Evolutionary conservation across 345 rosid species (phyloP).

Genomic region (Salix arbutifolia): DNA sequence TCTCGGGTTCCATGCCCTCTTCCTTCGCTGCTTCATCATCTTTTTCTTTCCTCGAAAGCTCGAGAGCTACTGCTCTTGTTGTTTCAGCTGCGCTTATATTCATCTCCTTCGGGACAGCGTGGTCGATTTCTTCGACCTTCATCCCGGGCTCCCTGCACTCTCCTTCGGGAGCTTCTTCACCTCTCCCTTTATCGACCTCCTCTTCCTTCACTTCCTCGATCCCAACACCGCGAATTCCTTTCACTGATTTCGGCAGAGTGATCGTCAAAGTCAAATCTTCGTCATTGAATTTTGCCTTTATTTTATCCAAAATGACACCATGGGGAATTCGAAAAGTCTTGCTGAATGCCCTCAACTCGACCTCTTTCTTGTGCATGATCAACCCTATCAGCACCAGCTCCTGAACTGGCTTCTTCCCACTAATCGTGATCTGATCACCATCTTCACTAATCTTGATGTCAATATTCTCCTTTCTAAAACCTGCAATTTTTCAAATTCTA

Average conservation of each 20-base stretch:
- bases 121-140: conserved; percentile 16
- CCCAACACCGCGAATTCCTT: conserved; percentile 45
- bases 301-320: conserved; percentile 48
- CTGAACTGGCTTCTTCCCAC: conserved; percentile 61
- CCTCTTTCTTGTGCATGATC: conserved; percentile 56
- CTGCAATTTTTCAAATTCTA: conserved; percentile 29
- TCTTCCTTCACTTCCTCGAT: conserved; percentile 54
- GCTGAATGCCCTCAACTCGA: conserved; percentile 47
- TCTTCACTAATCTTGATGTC: conserved; percentile 61
- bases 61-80: neutral
- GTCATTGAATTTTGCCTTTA: conserved; percentile 61
- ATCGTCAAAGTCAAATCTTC: conserved; percentile 50
- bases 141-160: neutral
- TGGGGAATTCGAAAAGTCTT: conserved; percentile 62
- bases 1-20: conserved; percentile 2
- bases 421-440: conserved; percentile 49
- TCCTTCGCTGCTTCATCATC: neutral
- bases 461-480: conserved; percentile 55
- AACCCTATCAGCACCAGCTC: conserved; percentile 62
- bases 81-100: conserved; percentile 10
- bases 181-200: neutral
- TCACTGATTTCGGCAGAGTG: conserved; percentile 57
- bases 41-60: neutral
- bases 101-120: conserved; percentile 13
- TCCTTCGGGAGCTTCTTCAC: conserved; percentile 12